These are phyloP conservation scores for Trifolium repens DNA, from an alignment of 306 rosid genomes.

Conservation along the genomic window DNA sequence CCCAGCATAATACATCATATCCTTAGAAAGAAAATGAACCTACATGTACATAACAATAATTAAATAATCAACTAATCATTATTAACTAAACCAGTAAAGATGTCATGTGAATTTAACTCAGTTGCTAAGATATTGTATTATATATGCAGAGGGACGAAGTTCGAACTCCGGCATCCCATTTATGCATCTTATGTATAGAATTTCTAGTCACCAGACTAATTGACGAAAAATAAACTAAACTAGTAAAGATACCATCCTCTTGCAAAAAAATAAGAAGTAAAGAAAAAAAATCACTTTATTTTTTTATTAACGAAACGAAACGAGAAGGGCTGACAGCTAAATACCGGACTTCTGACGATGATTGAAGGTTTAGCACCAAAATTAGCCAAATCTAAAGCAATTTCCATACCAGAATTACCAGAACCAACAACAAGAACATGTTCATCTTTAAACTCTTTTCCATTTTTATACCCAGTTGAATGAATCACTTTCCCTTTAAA, in stretches of 20 bases:
- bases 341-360: constrained; percentile 72
- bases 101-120: too few species aligned
- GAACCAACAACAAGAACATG: constrained; percentile 75
- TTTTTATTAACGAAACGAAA: not conserved
- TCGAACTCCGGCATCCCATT: too few species aligned
- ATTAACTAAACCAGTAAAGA: not conserved
- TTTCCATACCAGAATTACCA: constrained; percentile 87
- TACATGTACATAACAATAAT: constrained; percentile 1
- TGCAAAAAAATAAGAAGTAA: too few species aligned
- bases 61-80: too few species aligned
- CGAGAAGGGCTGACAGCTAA: not conserved
- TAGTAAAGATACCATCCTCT: not conserved
- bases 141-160: too few species aligned
- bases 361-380: constrained; percentile 65
- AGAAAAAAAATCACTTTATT: too few species aligned
- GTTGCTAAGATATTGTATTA: too few species aligned
- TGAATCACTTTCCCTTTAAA: constrained; percentile 60
- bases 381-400: constrained; percentile 62
- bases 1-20: constrained; percentile 53
- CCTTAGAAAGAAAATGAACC: constrained; percentile 69
- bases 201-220: too few species aligned
- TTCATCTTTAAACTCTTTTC: constrained; percentile 47
- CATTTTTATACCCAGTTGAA: constrained; percentile 59
- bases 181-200: too few species aligned
- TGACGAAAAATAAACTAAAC: too few species aligned